Base-by-base conservation (phyloP, 1,284 basidiomycete species). In the Ustilago vetiveriae region DNA sequence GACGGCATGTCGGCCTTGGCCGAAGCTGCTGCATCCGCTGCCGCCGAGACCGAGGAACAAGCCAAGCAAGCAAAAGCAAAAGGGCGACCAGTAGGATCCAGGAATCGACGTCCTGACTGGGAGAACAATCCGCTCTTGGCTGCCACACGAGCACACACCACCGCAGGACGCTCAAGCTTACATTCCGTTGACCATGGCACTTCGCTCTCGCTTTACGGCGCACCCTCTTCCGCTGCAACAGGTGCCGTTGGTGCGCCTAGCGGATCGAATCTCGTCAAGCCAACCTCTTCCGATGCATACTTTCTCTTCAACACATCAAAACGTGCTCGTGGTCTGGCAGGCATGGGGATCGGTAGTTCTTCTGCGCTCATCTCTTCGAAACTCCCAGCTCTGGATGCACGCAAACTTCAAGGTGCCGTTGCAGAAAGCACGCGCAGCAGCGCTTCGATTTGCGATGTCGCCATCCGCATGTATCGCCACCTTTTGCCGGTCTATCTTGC, bases 261-360 rank as follows among this genome's bases (percentile, higher is more conserved):
- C 21, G 40, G 50, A 3, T 65, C 62, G 5, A 51, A 19, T 22
- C 44, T 72, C 19, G 50, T 72, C 36, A 67, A 55, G 30, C 69
- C 69, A 3, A 72, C 69, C 4, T 60, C 58, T 6, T 63, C 63
- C 17, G 69, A 72, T 33, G 69, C 69, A 21, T 72, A 58, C 58
- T 72, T 72, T 9, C 54, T 72, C n/a, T 63, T 67, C 59, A 72
- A 72, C 55, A 57, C 69, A 2, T 67, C 63, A 9, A 65, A 66
- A 40, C 50, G 54, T 1, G 55, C 64, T 0, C 50, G 69, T 11
- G 58, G 63, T 1, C 29, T 56, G 5, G 67, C 67, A 21, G 64
- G 64, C 0, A 63, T 67, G 60, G 49, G 43, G 14, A 65, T 65
- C 42, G 45, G 53, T 17, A 55, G 51, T 1, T 63, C 58, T 0